Base-by-base conservation (phyloP, 768 basidiomycete species). In the Tremella fuciformis region DNA sequence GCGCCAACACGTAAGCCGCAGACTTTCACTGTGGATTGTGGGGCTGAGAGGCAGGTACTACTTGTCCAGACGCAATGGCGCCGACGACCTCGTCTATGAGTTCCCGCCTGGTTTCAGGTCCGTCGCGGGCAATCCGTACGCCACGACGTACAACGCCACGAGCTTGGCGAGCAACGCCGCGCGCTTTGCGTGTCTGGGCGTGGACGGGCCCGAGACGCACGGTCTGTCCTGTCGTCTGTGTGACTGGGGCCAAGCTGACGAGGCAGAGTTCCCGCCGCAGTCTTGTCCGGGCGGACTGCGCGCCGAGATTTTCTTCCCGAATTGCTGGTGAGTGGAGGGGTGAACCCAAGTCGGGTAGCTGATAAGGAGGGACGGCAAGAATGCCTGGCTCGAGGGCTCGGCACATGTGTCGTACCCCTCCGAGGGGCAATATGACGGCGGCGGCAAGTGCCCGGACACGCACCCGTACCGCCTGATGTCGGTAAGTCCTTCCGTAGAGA, bases 21-120 rank as follows among this genome's bases (percentile, higher is more conserved):
- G n/a, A n/a, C n/a, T n/a, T n/a, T n/a, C n/a, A n/a, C n/a, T n/a
- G n/a, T n/a, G n/a, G n/a, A n/a, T n/a, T n/a, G 6, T 34, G 6
- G 11, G 11, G 29, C 29, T 34, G 29, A 34, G 11, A 11, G 11
- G 53, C 39, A 64, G 46, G 37, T 61, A 55, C 42, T 57, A 61
- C 29, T 25, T 50, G 18, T 15, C 40, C 19, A 48, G 55, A 29
- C 25, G 57, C 25, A 34, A 34, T 34, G 29, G 29, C 29, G 29
- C 41, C 15, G 53, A 58, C 39, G 69, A 65, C 26, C 37, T 53
- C 8, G 53, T 71, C 22, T 58, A 61, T 24, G 66, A 65, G 21
- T 71, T 71, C 56, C 70, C 70, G 1, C 51, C 55, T 26, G 70
- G 67, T 6, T 70, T 71, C 52, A 38, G 65, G 34, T 67, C 71